Percentiles rank a stretch among this genome's conserved stretches.
Conservation (phyloP, 2,329 filamentous ascomycete species). For the Xylariaceae sp. region DNA sequence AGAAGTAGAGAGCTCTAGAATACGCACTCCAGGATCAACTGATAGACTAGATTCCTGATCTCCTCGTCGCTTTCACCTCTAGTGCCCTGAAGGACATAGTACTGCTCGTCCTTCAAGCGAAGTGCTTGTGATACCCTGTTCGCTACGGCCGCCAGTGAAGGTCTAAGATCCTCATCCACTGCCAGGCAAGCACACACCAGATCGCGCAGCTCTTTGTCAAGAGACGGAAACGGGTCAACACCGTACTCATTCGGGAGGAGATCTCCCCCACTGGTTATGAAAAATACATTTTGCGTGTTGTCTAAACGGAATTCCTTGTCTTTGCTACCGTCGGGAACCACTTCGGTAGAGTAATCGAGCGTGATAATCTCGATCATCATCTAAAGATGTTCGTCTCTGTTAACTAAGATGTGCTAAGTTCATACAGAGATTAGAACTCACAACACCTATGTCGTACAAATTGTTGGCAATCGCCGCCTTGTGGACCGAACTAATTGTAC, state of each 20-base stretch:
- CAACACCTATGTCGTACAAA: constrained; percentile 11
- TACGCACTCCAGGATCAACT: constrained; percentile 6
- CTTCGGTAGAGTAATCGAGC: background rate
- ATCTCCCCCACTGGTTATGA: background rate
- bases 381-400: background rate
- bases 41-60: background rate
- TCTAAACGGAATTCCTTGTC: too few species aligned
- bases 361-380: constrained; percentile 5
- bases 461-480: background rate
- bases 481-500: background rate
- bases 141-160: background rate
- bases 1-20: too few species aligned
- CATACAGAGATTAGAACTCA: background rate
- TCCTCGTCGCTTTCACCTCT: background rate
- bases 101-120: background rate
- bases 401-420: too few species aligned
- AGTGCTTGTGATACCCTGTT: background rate
- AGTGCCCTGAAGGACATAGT: background rate
- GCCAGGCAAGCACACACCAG: constrained; percentile 14
- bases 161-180: background rate
- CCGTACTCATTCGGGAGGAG: background rate
- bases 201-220: constrained; percentile 1
- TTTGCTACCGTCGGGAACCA: too few species aligned
- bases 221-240: background rate
- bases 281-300: too few species aligned